Conservation (phyloP, 768 basidiomycete genomes). For the Lentinula lateritia region DNA sequence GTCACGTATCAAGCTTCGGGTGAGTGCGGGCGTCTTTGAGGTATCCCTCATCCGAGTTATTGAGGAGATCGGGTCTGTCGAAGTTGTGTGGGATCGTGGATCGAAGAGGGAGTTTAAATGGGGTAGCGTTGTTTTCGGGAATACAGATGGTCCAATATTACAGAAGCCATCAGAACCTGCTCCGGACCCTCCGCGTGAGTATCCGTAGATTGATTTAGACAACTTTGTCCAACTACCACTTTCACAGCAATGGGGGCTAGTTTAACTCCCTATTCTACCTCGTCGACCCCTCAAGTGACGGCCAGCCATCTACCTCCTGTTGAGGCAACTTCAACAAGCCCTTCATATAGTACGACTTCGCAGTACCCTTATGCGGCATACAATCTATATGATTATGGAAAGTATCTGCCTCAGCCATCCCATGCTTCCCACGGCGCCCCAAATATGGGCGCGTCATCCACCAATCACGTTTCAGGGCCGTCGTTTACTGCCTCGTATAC, state of each 20-base stretch:
- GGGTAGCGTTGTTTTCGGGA: slow-evolving; percentile 76
- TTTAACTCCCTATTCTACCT: not conserved
- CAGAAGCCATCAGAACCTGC: slow-evolving; percentile 62
- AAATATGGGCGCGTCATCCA: not conserved
- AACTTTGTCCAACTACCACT: not conserved
- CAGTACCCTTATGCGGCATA: not conserved
- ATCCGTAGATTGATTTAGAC: not conserved
- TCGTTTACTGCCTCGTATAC: not conserved
- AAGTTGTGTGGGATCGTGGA: slow-evolving; percentile 78
- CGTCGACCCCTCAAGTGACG: not conserved
- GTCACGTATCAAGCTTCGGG: slow-evolving; percentile 78
- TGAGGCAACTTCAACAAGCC: not conserved
- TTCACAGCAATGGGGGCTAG: not conserved
- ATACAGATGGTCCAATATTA: slow-evolving; percentile 61
- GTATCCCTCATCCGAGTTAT: slow-evolving; percentile 71
- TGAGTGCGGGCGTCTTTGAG: slow-evolving; percentile 81
- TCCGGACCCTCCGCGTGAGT: slow-evolving; percentile 25
- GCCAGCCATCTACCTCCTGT: not conserved
- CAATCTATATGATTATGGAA: not conserved
- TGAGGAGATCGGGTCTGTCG: slow-evolving; percentile 64
- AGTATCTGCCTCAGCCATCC: not conserved
- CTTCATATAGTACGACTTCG: not conserved
- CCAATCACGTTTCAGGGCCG: not conserved
- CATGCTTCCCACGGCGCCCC: not conserved
- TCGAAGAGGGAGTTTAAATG: slow-evolving; percentile 77